Evolutionary conservation across 2,329 filamentous ascomycete genomes (phyloP).

Genomic region (Monosporascus sp.): DNA sequence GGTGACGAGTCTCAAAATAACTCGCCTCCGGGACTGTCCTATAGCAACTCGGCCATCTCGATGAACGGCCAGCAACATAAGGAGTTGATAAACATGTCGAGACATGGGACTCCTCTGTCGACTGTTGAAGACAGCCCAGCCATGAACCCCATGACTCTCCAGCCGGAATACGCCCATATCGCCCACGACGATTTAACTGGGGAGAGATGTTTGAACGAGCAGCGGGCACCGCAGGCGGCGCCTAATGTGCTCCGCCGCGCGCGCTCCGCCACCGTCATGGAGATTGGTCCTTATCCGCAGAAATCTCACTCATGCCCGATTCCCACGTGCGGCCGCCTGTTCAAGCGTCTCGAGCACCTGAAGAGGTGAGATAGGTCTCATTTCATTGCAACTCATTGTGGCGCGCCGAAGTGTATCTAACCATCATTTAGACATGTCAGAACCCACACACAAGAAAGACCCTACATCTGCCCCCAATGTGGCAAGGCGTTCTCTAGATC

Average conservation of each 20-base stretch:
- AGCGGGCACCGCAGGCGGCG: conserved; percentile 64
- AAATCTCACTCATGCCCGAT: conserved; percentile 99
- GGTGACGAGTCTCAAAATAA: conserved; percentile 73
- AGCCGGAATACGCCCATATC: conserved; percentile 62
- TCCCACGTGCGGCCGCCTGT: conserved; percentile 90
- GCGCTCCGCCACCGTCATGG: conserved; percentile 92
- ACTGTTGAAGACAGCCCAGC: conserved; percentile 77
- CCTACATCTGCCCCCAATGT: conserved; percentile 95
- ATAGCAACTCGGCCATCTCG: conserved; percentile 63
- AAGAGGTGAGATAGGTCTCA: conserved; percentile 73
- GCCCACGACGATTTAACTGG: conserved; percentile 56
- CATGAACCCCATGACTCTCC: conserved; percentile 63
- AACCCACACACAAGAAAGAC: conserved; percentile 98
- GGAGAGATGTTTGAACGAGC: conserved; percentile 53
- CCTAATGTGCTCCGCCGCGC: conserved; percentile 81
- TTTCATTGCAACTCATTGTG: conserved; percentile 35
- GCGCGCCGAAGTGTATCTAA: conserved; percentile 41
- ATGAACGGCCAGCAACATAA: conserved; percentile 63
- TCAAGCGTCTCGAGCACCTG: conserved; percentile 98
- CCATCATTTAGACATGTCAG: conserved; percentile 78
- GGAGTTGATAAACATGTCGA: conserved; percentile 76
- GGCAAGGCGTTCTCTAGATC: conserved; percentile 98
- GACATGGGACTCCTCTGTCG: conserved; percentile 84
- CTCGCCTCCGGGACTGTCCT: conserved; percentile 71
- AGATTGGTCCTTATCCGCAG: conserved; percentile 90